Conservation (phyloP, 1,284 basidiomycete species). For the Vanrija sp. region DNA sequence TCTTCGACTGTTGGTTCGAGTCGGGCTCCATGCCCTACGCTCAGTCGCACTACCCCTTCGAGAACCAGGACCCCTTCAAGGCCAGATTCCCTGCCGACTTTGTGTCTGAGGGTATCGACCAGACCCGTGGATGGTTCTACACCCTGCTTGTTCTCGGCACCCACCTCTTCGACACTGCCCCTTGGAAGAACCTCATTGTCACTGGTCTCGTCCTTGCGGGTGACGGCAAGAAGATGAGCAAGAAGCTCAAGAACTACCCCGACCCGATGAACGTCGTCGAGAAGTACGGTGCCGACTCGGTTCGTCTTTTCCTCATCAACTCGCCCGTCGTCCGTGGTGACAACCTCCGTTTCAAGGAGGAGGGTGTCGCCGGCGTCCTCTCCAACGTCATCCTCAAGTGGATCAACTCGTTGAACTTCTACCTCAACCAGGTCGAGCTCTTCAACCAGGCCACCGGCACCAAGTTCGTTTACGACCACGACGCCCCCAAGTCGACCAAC, state of each 20-base stretch:
- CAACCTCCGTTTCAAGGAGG: conserved; percentile 95
- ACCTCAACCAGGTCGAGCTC: conserved; percentile 89
- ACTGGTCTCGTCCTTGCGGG: conserved; percentile 92
- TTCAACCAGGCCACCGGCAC: conserved; percentile 76
- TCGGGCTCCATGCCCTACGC: conserved; percentile 99
- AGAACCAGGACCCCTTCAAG: conserved; percentile 72
- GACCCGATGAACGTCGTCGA: conserved; percentile 90
- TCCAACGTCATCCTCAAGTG: conserved; percentile 95
- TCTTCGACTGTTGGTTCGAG: conserved; percentile 99
- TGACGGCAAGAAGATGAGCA: conserved; percentile 99
- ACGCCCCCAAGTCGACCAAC: conserved; percentile 79
- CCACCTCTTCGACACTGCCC: conserved; percentile 86
- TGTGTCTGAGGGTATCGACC: conserved; percentile 94
- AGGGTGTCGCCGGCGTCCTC: conserved; percentile 94
- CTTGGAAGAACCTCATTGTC: conserved; percentile 98
- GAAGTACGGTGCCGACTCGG: conserved; percentile 92
- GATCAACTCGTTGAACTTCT: conserved; percentile 99
- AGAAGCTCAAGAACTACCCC: conserved; percentile 97
- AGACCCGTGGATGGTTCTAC: conserved; percentile 99
- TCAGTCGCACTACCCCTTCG: conserved; percentile 96
- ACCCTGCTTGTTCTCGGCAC: conserved; percentile 93
- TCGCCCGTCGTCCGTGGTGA: conserved; percentile 98
- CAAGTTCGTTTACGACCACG: conserved; percentile 82
- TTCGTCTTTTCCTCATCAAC: conserved; percentile 97
- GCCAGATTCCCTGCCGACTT: conserved; percentile 94